Conservation (phyloP, 352 stramenopile species). For the Aphanomyces cochlioides region DNA sequence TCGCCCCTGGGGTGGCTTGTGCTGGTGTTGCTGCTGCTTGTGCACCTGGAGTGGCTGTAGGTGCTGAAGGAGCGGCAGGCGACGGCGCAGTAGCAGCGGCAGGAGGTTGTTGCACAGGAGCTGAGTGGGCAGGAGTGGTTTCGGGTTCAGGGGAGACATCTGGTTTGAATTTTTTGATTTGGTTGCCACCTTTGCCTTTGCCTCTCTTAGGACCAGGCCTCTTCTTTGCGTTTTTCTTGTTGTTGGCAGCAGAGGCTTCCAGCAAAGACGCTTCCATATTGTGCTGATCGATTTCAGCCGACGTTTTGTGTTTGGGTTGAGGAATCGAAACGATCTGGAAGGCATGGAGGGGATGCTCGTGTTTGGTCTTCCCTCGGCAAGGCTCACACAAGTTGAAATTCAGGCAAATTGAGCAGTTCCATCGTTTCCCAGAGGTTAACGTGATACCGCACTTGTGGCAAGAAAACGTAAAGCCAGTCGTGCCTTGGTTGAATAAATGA, state of each 20-base stretch:
- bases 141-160: conserved; percentile 32
- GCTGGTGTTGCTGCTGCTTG: conserved; percentile 18
- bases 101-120: background rate
- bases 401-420: conserved; percentile 94
- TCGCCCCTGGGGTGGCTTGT: conserved; percentile 33
- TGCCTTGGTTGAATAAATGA: conserved; percentile 91
- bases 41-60: background rate
- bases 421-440: conserved; percentile 93
- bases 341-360: conserved; percentile 89
- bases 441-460: conserved; percentile 93
- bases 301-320: conserved; percentile 37
- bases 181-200: conserved; percentile 36
- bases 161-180: conserved; percentile 64
- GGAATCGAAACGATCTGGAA: conserved; percentile 91
- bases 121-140: background rate
- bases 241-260: conserved; percentile 30
- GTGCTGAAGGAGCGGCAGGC: background rate
- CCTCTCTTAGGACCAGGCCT: conserved; percentile 25
- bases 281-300: conserved; percentile 32
- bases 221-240: conserved; percentile 27
- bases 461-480: conserved; percentile 96
- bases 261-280: conserved; percentile 36
- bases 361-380: conserved; percentile 91
- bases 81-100: conserved; percentile 5
- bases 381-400: conserved; percentile 95